Conservation (phyloP, 2,329 filamentous ascomycete species). For the Thelonectria blattea region DNA sequence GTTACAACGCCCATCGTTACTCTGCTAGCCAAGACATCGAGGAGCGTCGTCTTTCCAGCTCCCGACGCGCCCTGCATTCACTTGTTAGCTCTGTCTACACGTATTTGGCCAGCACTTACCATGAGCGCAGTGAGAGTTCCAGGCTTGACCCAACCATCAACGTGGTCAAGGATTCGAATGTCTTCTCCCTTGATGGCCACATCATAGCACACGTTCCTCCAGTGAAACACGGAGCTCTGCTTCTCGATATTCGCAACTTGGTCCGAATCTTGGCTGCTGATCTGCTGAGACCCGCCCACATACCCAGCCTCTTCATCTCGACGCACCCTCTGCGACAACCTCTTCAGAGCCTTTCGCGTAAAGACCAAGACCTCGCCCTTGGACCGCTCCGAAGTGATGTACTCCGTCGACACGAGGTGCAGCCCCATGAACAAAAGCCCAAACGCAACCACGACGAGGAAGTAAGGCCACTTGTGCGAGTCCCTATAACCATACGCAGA, state of each 20-base stretch:
- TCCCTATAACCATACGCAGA: conserved; percentile 16
- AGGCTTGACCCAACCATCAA: conserved; percentile 76
- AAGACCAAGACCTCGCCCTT: conserved; percentile 22
- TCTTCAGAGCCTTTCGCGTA: conserved; percentile 22
- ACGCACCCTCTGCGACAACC: conserved; percentile 61
- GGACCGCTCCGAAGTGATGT: conserved; percentile 13
- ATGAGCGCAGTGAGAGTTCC: conserved; percentile 73
- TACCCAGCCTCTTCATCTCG: conserved; percentile 63
- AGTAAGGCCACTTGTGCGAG: conserved; percentile 60
- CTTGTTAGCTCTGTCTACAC: conserved; percentile 56
- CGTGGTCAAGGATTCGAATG: conserved; percentile 69
- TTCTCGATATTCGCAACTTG: conserved; percentile 16
- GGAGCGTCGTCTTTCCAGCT: conserved; percentile 83
- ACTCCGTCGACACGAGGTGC: conserved; percentile 13
- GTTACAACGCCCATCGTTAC: conserved; percentile 82
- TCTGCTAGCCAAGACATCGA: conserved; percentile 81
- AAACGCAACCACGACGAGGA: conserved; percentile 67
- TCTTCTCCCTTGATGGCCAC: conserved; percentile 46
- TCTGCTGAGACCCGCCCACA: not conserved
- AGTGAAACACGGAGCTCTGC: conserved; percentile 62
- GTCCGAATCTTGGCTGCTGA: not conserved
- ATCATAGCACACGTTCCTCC: conserved; percentile 74
- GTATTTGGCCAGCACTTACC: conserved; percentile 68
- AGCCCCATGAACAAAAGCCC: conserved; percentile 53
- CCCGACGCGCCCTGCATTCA: conserved; percentile 63